Evolutionary conservation across 2,329 filamentous ascomycete species (phyloP), one percentile per base, ranked within the genome.

Genomic region (Coniochaeta pulveracea): DNA sequence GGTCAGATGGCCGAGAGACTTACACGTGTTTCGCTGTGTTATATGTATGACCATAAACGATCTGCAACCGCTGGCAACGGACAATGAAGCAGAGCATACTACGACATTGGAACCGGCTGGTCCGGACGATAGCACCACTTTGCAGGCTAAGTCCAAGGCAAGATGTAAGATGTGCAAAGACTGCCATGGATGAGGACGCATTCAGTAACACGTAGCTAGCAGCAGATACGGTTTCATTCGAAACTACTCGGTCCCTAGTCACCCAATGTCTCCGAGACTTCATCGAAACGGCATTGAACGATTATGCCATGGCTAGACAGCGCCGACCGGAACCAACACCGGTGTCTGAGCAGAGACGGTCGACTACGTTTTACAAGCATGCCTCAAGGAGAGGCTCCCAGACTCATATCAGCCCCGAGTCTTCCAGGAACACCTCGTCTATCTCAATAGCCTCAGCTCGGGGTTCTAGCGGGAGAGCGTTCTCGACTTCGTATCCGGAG

Each of bases 1-100:
- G 36, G 79, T 93, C 42, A 71, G 80, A 36, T 93, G 85, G 79
- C 85, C 85, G 2, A 72, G 69, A 40, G 72, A 79, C 34, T 58
- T 86, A 40, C 71, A 71, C 22, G 72, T 80, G 23, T 93, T 91
- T 55, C 72, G 85, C 45, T 94, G 86, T 54, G 81, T 82, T 26
- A 80, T 84, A 35, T 94, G 86, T 54, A 61, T 83, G 47, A 91
- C 82, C 12, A 76, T 94, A 50, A 93, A 93, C 50, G 85, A 93
- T 50, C 55, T 93, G 34, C 64, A 70, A 38, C 66, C 67, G 2
- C 34, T 40, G 18, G 50, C 50, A 19, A 47, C 52, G 10, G 37
- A 45, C 17, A 22, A 40, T 11, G 36, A 39, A 12, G 37, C 9
- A 18, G 21, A 33, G 19, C 21, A 25, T 11, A 11, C 4, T 10